These are phyloP conservation scores for Venturia nashicola DNA, from an alignment of 2,329 filamentous ascomycete species.

Conservation along the genomic window DNA sequence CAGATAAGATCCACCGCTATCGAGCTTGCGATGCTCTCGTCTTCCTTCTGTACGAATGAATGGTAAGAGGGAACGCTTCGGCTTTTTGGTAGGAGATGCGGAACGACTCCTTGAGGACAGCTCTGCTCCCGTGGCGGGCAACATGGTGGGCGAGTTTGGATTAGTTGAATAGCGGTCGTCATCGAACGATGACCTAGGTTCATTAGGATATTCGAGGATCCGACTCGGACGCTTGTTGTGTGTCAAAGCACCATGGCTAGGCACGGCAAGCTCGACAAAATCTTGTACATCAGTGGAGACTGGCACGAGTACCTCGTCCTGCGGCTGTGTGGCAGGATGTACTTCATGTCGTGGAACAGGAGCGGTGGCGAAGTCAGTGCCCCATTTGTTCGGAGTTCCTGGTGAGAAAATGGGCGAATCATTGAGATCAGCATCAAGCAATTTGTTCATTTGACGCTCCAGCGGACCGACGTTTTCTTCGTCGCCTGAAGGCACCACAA, in stretches of 20 bases:
- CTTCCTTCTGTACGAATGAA: slow-evolving; percentile 27
- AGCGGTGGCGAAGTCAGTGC: slow-evolving; percentile 12
- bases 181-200: slow-evolving; percentile 23
- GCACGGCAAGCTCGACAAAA: neutral
- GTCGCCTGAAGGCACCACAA: slow-evolving; percentile 9
- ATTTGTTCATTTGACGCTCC: slow-evolving; percentile 30
- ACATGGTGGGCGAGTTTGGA: slow-evolving; percentile 25
- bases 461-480: slow-evolving; percentile 34
- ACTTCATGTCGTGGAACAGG: neutral
- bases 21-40: slow-evolving; percentile 22
- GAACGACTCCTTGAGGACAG: slow-evolving; percentile 24
- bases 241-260: slow-evolving; percentile 13
- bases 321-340: slow-evolving; percentile 1
- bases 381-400: slow-evolving; percentile 30
- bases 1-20: slow-evolving; percentile 20
- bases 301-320: neutral
- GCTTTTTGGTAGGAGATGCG: slow-evolving; percentile 20
- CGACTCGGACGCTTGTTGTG: slow-evolving; percentile 15
- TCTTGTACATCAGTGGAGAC: neutral
- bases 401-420: slow-evolving; percentile 27
- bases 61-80: slow-evolving; percentile 23
- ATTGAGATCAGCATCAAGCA: slow-evolving; percentile 30
- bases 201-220: slow-evolving; percentile 12
- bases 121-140: slow-evolving; percentile 22
- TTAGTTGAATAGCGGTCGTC: slow-evolving; percentile 26